phyloP scores from a whole-genome alignment of 2,329 filamentous ascomycete species.

The Phaeosphaeria sp. region DNA sequence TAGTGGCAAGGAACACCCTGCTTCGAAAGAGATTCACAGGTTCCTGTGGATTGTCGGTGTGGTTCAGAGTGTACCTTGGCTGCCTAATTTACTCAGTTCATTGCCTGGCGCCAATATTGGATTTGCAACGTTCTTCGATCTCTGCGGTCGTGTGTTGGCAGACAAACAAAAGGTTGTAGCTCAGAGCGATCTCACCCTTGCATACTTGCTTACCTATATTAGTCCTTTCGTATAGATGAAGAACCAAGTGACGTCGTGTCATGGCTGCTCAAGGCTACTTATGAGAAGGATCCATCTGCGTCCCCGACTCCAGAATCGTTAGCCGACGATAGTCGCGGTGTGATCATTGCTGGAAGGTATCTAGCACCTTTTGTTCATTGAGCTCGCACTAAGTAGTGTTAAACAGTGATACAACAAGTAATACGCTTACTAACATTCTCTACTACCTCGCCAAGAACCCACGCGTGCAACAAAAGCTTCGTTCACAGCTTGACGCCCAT shows the following conservation, averaged over 20 bases:
- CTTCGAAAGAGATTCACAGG: constrained; percentile 45
- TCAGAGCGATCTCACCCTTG: not conserved
- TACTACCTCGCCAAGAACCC: constrained; percentile 45
- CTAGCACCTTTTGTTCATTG: not conserved
- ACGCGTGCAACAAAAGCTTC: constrained; percentile 35
- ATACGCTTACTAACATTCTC: constrained; percentile 36
- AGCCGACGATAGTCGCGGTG: constrained; percentile 40
- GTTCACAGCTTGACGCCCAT: constrained; percentile 33
- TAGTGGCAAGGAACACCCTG: constrained; percentile 32
- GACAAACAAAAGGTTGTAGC: constrained; percentile 37
- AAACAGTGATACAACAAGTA: constrained; percentile 46
- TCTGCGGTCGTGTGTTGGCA: constrained; percentile 35
- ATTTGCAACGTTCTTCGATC: constrained; percentile 39
- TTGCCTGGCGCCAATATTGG: constrained; percentile 38
- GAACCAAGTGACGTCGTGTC: constrained; percentile 48
- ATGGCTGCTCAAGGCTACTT: constrained; percentile 50
- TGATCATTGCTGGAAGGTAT: constrained; percentile 46
- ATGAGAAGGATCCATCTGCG: constrained; percentile 46
- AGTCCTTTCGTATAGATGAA: constrained; percentile 30
- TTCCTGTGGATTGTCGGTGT: constrained; percentile 46
- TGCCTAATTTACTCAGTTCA: constrained; percentile 37
- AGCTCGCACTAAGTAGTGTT: not conserved
- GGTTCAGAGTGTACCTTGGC: constrained; percentile 47
- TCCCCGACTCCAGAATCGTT: constrained; percentile 39
- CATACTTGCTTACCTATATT: not conserved